Evolutionary conservation across 371 early-diverging fungal genomes (phyloP), one percentile per base, ranked within the genome.

Genomic region (Coemansia sp.): DNA sequence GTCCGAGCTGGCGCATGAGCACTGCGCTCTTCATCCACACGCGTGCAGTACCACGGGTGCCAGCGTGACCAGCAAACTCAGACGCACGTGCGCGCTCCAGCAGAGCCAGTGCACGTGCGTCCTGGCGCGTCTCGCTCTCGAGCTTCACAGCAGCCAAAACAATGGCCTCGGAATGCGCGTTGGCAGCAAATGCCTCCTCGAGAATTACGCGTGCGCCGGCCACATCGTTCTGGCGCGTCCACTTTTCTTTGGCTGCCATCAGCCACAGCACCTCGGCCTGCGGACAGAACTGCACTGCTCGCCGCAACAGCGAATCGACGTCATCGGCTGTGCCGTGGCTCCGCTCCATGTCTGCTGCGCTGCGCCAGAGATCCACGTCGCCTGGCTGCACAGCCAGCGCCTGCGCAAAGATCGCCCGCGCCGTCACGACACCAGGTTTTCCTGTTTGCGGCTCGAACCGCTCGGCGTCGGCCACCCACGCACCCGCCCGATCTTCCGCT

Each of bases 1-100:
- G 78, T 23, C 86, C 86, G 60, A 92, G 82, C 63, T 93, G 92
- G 21, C 97, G 85, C 71, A 96, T 92, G 39, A 98, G 81, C 50
- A 90, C 88, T 0, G 90, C 93, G 5, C 93, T 90, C 67, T 98
- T 98, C 93, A 98, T 93, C 96, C 97, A 97, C 2, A 97, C 93
- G 51, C 92, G 85, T 11, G 75, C 50, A 2, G 72, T 68, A 39
- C 77, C 79, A 7, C 12, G 23, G 1, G 57, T 11, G 25, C 40
- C 47, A 51, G 23, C n/a, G n/a, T 44, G 44, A 25, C 53, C 25
- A 48, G 25, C 57, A 47, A 53, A 54, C 26, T 42, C 44, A 6
- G 44, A 26, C 79, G 37, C 85, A 64, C 96, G 82, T 0, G 97
- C 97, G 50, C 87, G 83, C 59, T 86, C 84, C 33, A 97, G 75